phyloP scores from a whole-genome alignment of 257 asterid genomes.

The Salvia hispanica region DNA sequence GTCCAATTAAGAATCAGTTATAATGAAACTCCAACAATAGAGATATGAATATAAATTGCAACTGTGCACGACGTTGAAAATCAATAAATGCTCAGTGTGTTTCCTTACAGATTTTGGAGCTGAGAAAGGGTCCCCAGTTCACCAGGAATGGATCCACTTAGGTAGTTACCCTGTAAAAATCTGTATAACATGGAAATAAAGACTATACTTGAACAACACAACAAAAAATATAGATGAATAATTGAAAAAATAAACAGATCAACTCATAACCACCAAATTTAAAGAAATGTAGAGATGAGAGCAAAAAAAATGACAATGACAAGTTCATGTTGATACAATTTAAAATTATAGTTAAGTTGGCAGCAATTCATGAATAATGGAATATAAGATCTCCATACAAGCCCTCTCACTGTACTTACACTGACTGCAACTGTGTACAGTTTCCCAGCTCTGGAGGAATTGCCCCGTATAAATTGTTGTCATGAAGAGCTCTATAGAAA shows the following conservation, averaged over 20 bases:
- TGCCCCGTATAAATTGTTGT: conserved; percentile 81
- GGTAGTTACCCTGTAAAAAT: conserved; percentile 91
- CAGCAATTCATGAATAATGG: not conserved
- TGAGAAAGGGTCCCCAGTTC: conserved; percentile 80
- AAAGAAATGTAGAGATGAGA: conserved; percentile 17
- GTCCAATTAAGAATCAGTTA: conserved; percentile 20
- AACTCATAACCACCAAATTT: not conserved
- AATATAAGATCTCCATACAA: conserved; percentile 23
- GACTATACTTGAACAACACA: conserved; percentile 26
- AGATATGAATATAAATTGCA: conserved; percentile 13
- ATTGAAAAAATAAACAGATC: not conserved
- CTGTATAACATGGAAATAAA: conserved; percentile 50
- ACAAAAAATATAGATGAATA: conserved; percentile 10
- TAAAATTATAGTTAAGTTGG: conserved; percentile 14
- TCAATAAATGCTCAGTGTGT: conserved; percentile 24
- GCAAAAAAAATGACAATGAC: not conserved
- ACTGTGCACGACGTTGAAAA: conserved; percentile 9
- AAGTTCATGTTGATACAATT: conserved; percentile 17
- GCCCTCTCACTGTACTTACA: conserved; percentile 58
- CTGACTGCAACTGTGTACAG: conserved; percentile 74
- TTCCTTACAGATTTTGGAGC: conserved; percentile 78
- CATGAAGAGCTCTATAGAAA: conserved; percentile 76
- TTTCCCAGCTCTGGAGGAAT: conserved; percentile 91
- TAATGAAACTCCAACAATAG: conserved; percentile 23
- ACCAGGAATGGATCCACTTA: conserved; percentile 79